Percentiles rank a stretch among this genome's conserved stretches.
Conservation (phyloP, 345 rosid species). For the Rubroshorea leprosula region DNA sequence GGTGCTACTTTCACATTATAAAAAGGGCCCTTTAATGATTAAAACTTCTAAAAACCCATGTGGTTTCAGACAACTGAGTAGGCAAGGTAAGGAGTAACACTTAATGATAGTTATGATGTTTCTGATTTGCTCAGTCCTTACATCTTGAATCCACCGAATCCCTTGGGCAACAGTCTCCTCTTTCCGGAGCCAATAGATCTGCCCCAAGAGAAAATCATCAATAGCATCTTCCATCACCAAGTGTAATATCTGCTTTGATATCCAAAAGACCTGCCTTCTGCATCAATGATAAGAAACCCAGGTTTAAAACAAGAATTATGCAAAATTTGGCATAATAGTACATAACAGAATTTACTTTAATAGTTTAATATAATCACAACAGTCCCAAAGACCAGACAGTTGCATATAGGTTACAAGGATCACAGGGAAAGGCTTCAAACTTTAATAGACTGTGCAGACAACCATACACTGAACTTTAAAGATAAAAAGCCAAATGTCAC, state of each 20-base stretch:
- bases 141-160: conserved; percentile 89
- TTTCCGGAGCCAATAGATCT: conserved; percentile 70
- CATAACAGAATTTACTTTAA: background rate
- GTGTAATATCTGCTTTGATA: conserved; percentile 91
- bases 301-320: background rate
- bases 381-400: background rate
- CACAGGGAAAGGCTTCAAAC: too few species aligned
- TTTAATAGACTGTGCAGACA: too few species aligned
- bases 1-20: too few species aligned
- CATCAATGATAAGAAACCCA: conserved; percentile 18
- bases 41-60: too few species aligned
- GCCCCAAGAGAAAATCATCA: conserved; percentile 92
- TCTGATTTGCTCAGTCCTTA: conserved; percentile 36
- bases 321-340: background rate
- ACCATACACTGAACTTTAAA: too few species aligned
- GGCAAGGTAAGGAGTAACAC: background rate
- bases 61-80: background rate
- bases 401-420: background rate
- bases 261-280: conserved; percentile 99
- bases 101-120: too few species aligned
- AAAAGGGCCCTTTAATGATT: too few species aligned
- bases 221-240: conserved; percentile 97
- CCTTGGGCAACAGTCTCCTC: conserved; percentile 82
- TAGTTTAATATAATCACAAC: too few species aligned
- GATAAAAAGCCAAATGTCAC: too few species aligned